phyloP scores from a whole-genome alignment of 1,284 basidiomycete genomes.

The Fistulinella cinereoalba region DNA sequence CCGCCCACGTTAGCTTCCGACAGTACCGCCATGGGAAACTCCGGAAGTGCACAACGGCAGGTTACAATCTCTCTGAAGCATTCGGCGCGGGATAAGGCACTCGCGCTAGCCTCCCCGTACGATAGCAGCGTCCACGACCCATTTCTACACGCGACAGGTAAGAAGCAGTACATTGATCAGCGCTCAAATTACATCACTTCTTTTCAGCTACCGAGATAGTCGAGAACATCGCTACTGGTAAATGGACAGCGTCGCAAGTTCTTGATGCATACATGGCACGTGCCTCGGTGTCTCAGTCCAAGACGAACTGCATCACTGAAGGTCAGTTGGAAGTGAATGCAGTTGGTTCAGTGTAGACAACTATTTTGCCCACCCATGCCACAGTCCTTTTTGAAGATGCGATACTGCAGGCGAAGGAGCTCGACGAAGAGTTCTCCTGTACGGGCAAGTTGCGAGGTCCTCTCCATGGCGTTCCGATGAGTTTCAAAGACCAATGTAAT shows the following conservation, averaged over 20 bases:
- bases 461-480: conserved; percentile 81
- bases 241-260: conserved; percentile 74
- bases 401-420: conserved; percentile 53
- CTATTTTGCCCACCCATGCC: not conserved
- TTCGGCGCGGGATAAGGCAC: conserved; percentile 20
- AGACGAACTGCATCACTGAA: conserved; percentile 79
- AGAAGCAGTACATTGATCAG: not conserved
- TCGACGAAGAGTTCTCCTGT: conserved; percentile 63
- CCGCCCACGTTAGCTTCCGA: no score
- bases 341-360: not conserved
- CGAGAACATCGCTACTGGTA: conserved; percentile 47
- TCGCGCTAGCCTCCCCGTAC: conserved; percentile 21
- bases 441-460: conserved; percentile 65
- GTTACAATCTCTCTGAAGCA: conserved; percentile 23
- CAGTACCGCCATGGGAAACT: conserved; percentile 13
- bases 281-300: conserved; percentile 59
- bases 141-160: conserved; percentile 29
- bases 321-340: conserved; percentile 36
- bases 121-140: conserved; percentile 13
- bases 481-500: conserved; percentile 70
- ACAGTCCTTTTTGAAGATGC: conserved; percentile 71
- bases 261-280: conserved; percentile 72
- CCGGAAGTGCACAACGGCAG: conserved; percentile 16
- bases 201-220: conserved; percentile 63
- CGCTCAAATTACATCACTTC: not conserved